These are phyloP conservation scores for Flaveria sonorensis DNA, from an alignment of 129 eudicot genomes.

Conservation along the genomic window DNA sequence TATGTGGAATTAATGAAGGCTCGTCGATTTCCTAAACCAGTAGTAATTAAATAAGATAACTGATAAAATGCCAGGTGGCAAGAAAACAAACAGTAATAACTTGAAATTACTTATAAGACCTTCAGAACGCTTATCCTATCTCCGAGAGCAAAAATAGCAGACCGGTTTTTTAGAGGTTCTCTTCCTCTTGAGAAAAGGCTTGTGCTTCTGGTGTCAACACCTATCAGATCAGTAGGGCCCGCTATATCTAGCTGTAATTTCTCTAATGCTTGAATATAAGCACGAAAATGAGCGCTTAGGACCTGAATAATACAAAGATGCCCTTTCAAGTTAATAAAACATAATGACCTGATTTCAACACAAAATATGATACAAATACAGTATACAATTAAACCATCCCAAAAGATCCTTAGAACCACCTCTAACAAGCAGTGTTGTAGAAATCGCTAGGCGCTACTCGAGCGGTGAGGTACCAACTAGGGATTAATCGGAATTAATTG, in stretches of 20 bases:
- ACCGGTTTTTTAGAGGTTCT: conserved; percentile 94
- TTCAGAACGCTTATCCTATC: conserved; percentile 87
- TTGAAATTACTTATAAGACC: conserved; percentile 43
- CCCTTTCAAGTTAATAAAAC: conserved; percentile 3
- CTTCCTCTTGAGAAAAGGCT: conserved; percentile 89
- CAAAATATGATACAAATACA: neutral
- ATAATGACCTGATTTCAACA: neutral
- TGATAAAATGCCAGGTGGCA: conserved; percentile 20
- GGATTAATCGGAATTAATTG: too few species aligned
- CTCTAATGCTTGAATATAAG: conserved; percentile 93
- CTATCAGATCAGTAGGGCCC: conserved; percentile 89
- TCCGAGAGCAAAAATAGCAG: conserved; percentile 96
- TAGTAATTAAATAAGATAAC: conserved; percentile 13
- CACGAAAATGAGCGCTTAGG: conserved; percentile 91
- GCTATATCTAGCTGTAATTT: conserved; percentile 90
- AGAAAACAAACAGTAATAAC: conserved; percentile 3
- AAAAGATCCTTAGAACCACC: neutral
- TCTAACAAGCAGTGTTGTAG: neutral
- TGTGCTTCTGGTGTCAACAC: conserved; percentile 85
- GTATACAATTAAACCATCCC: neutral
- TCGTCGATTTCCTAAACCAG: conserved; percentile 82
- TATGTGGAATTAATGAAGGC: conserved; percentile 96
- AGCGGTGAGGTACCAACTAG: too few species aligned
- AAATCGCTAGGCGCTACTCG: too few species aligned
- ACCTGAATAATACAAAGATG: conserved; percentile 49